Conservation (phyloP, 2,329 filamentous ascomycete species). For the Trichophyton benhamiae region DNA sequence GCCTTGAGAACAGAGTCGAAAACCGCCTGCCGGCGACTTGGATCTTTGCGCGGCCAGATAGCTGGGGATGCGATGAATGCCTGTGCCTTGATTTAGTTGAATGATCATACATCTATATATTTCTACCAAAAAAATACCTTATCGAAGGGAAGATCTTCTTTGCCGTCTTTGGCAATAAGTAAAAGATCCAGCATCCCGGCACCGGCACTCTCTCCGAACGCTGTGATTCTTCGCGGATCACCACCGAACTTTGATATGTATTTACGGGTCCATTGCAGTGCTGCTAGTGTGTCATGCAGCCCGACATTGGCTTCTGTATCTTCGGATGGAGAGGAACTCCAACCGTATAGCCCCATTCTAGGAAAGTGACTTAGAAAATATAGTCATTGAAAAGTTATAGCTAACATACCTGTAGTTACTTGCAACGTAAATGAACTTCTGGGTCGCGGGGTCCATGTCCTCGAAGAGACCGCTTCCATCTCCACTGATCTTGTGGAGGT, state of each 20-base stretch:
- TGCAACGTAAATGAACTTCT: constrained; percentile 7
- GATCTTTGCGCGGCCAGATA: constrained; percentile 6
- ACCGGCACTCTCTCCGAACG: constrained; percentile 42
- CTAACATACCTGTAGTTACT: constrained; percentile 5
- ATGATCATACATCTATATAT: background rate
- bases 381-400: background rate
- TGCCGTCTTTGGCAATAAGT: background rate
- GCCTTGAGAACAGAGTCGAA: constrained; percentile 9
- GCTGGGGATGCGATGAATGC: constrained; percentile 12
- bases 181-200: constrained; percentile 5
- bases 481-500: background rate
- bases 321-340: constrained; percentile 4
- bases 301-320: constrained; percentile 41
- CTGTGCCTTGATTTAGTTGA: background rate
- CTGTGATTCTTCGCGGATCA: constrained; percentile 38
- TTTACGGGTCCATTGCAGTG: constrained; percentile 46
- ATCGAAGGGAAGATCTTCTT: constrained; percentile 6
- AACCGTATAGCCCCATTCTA: constrained; percentile 5
- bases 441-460: background rate
- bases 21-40: constrained; percentile 4
- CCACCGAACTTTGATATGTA: constrained; percentile 46
- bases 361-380: background rate
- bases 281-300: constrained; percentile 43
- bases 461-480: constrained; percentile 2
- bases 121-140: background rate